Evolutionary conservation across 352 stramenopile species (phyloP).

Genomic region (Pythium oligandrum): DNA sequence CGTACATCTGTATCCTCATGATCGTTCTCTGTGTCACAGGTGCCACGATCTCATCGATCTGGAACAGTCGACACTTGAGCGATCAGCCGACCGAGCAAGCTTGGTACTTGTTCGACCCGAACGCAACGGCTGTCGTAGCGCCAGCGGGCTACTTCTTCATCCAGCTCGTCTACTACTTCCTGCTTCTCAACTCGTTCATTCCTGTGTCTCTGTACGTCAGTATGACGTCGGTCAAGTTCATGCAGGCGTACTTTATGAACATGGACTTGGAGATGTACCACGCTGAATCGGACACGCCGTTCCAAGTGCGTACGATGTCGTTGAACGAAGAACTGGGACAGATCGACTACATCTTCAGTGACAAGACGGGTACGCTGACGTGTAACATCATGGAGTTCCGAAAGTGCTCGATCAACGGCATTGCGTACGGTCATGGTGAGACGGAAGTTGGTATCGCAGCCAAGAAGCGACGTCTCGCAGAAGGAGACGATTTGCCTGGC

Average conservation of each 20-base stretch:
- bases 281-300: slow-evolving; percentile 90
- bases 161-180: slow-evolving; percentile 91
- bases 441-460: slow-evolving; percentile 81
- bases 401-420: slow-evolving; percentile 92
- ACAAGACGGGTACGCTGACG: slow-evolving; percentile 95
- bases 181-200: slow-evolving; percentile 93
- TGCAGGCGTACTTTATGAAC: slow-evolving; percentile 91
- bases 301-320: slow-evolving; percentile 88
- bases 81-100: slow-evolving; percentile 23
- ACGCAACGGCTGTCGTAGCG: slow-evolving; percentile 38
- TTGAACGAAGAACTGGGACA: slow-evolving; percentile 93
- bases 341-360: slow-evolving; percentile 91
- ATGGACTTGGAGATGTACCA: slow-evolving; percentile 93
- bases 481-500: slow-evolving; percentile 21
- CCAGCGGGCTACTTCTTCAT: slow-evolving; percentile 84
- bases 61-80: slow-evolving; percentile 63
- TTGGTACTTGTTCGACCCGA: slow-evolving; percentile 70
- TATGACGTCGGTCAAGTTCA: slow-evolving; percentile 92
- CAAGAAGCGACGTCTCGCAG: slow-evolving; percentile 52
- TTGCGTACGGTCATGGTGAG: slow-evolving; percentile 89
- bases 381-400: slow-evolving; percentile 98
- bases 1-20: slow-evolving; percentile 84
- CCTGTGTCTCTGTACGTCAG: slow-evolving; percentile 93
- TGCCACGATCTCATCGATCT: slow-evolving; percentile 54
- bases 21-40: slow-evolving; percentile 67